Base-by-base conservation (phyloP, 441 rosid species). In the Lepidium campestre region DNA sequence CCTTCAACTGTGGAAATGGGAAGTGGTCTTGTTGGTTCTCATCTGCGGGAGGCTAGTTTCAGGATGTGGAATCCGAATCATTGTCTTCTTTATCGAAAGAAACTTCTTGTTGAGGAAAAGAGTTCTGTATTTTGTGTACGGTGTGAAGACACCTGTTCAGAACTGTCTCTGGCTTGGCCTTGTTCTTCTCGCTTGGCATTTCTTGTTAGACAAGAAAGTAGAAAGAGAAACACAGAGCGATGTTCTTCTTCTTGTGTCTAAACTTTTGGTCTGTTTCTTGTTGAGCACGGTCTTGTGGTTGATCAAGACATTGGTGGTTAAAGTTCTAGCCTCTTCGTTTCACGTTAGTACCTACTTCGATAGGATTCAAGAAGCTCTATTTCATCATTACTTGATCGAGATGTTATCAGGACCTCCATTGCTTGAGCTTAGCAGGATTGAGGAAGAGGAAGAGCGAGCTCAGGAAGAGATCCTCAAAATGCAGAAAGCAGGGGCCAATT, bases 1-100 rank as follows among this genome's bases (percentile, higher is more conserved):
- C n/a, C 90, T 91, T 19, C 66, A 60, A 12, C 37, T 91, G 8
- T 91, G 96, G 97, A 91, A 87, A 82, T 91, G 97, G 97, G 84
- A 85, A 65, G 86, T 89, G 6, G 32, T 86, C 44, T 34, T 84
- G 29, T 62, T 86, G 1, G 93, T 88, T 37, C 73, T 90, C 69
- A 90, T 93, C 13, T 90, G 96, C 17, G 98, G 97, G 14, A 80
- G 97, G 60, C 46, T 93, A 25, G 86, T 93, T 14, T 88, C 97
- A 0, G 98, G 98, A 4, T 90, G 97, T 84, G 97, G 89, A 46
- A 88, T 92, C 45, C 62, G 83, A 17, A 36, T 92, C 18, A 68
- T 70, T 4, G 79, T 82, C 37, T 84, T 81, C 57, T 78, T 79
- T 12, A 62, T 82, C 1, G 87, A 84, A 59, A 80, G 83, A 65